Percentiles rank a stretch among this genome's conserved stretches.
Evolutionary conservation across 2,329 filamentous ascomycete genomes (phyloP).

Genomic region (Neopestalotiopsis sp.): DNA sequence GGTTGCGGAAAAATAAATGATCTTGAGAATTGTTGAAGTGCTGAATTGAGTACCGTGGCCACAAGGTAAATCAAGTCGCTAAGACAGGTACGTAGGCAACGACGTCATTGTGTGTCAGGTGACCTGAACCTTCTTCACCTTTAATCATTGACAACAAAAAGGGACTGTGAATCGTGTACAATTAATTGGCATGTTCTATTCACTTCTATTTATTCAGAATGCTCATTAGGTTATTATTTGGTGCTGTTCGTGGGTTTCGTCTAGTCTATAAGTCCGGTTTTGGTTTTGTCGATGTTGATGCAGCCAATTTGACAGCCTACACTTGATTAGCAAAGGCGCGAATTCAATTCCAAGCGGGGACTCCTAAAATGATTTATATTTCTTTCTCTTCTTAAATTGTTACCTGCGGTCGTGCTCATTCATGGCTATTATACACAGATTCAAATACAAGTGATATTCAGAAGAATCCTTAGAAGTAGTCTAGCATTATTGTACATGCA

Average conservation of each 20-base stretch:
- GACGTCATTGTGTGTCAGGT: slow-evolving; percentile 21
- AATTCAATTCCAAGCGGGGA: too few species aligned
- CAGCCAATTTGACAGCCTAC: neutral
- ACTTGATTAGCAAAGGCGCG: too few species aligned
- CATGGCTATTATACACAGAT: too few species aligned
- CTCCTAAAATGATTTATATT: too few species aligned
- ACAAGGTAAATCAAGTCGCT: slow-evolving; percentile 3
- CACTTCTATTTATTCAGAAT: neutral
- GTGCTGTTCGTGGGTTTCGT: neutral
- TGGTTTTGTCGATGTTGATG: neutral
- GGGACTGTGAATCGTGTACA: neutral
- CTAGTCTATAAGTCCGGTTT: neutral
- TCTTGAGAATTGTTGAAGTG: neutral
- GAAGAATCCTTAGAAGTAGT: too few species aligned
- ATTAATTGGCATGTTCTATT: neutral
- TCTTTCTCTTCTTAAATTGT: too few species aligned
- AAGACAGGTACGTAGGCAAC: neutral
- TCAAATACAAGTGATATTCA: too few species aligned
- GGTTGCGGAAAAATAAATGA: neutral
- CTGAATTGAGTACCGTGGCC: slow-evolving; percentile 10
- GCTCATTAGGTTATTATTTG: neutral
- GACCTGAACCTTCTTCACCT: slow-evolving; percentile 7
- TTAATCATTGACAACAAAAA: neutral
- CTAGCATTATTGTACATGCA: too few species aligned
- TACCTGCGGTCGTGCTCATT: too few species aligned